Base-by-base conservation (phyloP, 1,284 basidiomycete species). In the Ganoderma resinaceum region DNA sequence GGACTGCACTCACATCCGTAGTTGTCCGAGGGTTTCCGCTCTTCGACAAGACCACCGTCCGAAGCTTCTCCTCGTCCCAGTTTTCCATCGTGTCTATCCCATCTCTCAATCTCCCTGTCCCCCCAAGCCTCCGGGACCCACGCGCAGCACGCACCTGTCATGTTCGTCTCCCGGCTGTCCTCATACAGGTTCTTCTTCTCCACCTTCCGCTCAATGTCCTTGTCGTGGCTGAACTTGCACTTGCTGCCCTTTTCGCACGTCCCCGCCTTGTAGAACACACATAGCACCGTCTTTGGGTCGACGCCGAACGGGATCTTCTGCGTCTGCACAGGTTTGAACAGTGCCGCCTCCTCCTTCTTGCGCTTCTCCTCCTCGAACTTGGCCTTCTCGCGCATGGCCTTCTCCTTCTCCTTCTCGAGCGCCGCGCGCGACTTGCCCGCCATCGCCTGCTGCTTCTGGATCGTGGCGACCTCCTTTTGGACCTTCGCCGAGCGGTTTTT, bases 151-250 rank as follows among this genome's bases (percentile, higher is more conserved):
- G 67, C 72, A 94, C 94, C 94, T 69, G 84, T 82, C 76, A 89
- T 80, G 81, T 97, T 91, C 64, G 94, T 91, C 77, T 95, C 95
- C 73, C 97, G 86, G 71, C 81, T 86, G 80, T 99, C 97, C 78
- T 91, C 93, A 80, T 99, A 99, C 73, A 99, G 78, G 81, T 98
- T 97, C 85, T 93, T 96, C 90, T 99, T 99, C 80, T 97, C 95
- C 60, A 93, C 92, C 82, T 98, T 99, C 71, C 97, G 84, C 26
- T 89, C 95, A 26, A 98, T 90, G 76, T 99, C 89, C 69, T 90
- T 75, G 82, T 98, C 92, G 81, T 99, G 97, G 71, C 95, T 97
- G 82, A 97, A 99, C 84, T 98, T 99, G 84, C 96, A 98, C 82
- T 95, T 95, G 79, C 74, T 89, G 35, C 93, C 96, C 83, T 97